Conservation (phyloP, 2,329 filamentous ascomycete species). For the Microsporum canis region DNA sequence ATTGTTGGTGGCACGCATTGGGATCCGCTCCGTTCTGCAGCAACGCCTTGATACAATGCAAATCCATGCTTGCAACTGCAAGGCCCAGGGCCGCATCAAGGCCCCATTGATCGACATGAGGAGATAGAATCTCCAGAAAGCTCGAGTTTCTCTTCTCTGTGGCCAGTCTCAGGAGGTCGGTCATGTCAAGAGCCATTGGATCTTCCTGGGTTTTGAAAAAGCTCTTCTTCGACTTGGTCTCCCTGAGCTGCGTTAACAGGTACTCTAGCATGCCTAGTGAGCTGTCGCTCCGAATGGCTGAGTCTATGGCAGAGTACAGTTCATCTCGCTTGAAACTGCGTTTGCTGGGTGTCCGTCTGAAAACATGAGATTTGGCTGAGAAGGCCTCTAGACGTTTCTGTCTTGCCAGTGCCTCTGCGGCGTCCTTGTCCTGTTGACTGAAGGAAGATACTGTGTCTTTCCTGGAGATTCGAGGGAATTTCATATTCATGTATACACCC, state of each 20-base stretch:
- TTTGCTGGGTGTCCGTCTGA: slow-evolving; percentile 15
- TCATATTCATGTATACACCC: slow-evolving; percentile 9
- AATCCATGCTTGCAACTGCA: slow-evolving; percentile 8
- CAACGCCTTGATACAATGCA: slow-evolving; percentile 12
- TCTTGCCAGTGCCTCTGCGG: slow-evolving; percentile 11
- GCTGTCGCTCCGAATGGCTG: slow-evolving; percentile 9
- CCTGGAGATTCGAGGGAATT: slow-evolving; percentile 3
- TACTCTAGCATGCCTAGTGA: slow-evolving; percentile 13
- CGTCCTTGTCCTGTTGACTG: slow-evolving; percentile 9
- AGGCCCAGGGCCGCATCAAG: slow-evolving; percentile 9
- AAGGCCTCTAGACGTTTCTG: slow-evolving; percentile 14
- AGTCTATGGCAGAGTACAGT: slow-evolving; percentile 14
- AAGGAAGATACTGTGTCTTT: slow-evolving; percentile 7
- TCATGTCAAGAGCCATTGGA: slow-evolving; percentile 5
- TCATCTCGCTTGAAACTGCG: slow-evolving; percentile 13
- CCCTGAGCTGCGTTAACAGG: slow-evolving; percentile 12
- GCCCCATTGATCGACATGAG: slow-evolving; percentile 9
- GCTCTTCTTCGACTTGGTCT: slow-evolving; percentile 11
- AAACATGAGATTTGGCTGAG: slow-evolving; percentile 15
- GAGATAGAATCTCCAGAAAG: slow-evolving; percentile 13
- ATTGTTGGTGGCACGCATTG: slow-evolving; percentile 11
- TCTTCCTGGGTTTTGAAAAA: slow-evolving; percentile 10
- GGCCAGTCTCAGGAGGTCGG: slow-evolving; percentile 9
- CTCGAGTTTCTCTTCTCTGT: slow-evolving; percentile 7
- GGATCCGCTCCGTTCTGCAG: slow-evolving; percentile 15